Conservation (phyloP, 257 asterid genomes). For the Gardenia jasminoides region DNA sequence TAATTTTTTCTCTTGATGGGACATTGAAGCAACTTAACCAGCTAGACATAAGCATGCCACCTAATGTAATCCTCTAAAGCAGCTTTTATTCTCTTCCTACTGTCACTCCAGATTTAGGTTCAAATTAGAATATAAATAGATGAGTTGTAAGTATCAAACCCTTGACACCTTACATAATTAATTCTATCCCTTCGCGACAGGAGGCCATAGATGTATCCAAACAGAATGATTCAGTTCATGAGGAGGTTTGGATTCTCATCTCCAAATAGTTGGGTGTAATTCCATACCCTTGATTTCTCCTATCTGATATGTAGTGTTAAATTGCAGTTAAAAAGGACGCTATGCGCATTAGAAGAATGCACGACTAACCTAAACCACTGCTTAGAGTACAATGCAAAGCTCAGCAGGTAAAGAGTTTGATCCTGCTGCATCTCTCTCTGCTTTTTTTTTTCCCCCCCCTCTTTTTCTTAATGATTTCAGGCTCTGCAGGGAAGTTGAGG, state of each 20-base stretch:
- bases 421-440: background rate
- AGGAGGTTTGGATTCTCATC: slow-evolving; percentile 52
- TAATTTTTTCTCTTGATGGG: slow-evolving; percentile 55
- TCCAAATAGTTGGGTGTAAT: slow-evolving; percentile 15
- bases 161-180: background rate
- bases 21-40: slow-evolving; percentile 49
- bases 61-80: slow-evolving; percentile 33
- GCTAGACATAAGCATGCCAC: slow-evolving; percentile 33
- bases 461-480: slow-evolving; percentile 5
- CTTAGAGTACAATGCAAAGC: slow-evolving; percentile 70
- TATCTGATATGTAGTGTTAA: slow-evolving; percentile 17
- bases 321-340: slow-evolving; percentile 64
- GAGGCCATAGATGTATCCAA: slow-evolving; percentile 28
- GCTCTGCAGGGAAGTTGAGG: slow-evolving; percentile 63
- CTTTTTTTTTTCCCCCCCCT: background rate
- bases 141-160: background rate
- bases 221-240: slow-evolving; percentile 43
- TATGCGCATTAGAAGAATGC: slow-evolving; percentile 62
- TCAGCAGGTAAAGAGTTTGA: slow-evolving; percentile 49
- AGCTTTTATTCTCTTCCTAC: slow-evolving; percentile 8
- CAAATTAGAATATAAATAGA: background rate
- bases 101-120: slow-evolving; percentile 3
- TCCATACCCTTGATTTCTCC: slow-evolving; percentile 19
- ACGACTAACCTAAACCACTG: slow-evolving; percentile 53
- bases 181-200: slow-evolving; percentile 38